Evolutionary conservation across 2,329 filamentous ascomycete genomes (phyloP).

Genomic region (Alternaria triticimaculans): DNA sequence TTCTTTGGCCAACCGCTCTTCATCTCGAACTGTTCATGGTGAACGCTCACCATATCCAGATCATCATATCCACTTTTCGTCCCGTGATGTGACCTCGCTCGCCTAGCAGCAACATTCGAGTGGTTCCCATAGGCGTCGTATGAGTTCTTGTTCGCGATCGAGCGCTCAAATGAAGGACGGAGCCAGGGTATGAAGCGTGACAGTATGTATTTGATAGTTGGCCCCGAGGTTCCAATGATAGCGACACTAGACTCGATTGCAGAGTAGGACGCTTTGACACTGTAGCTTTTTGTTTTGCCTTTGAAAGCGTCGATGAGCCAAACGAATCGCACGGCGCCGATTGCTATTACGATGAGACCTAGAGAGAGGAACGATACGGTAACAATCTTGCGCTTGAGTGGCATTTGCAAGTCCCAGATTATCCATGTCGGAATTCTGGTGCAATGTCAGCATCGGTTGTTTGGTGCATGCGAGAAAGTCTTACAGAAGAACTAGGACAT

Average conservation of each 20-base stretch:
- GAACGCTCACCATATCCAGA: conserved; percentile 12
- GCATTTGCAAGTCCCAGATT: conserved; percentile 31
- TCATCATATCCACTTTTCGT: conserved; percentile 19
- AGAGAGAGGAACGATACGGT: conserved; percentile 28
- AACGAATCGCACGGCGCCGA: conserved; percentile 24
- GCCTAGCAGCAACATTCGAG: background rate
- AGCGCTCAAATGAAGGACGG: conserved; percentile 12
- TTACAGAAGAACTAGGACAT: conserved; percentile 20
- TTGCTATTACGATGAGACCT: conserved; percentile 20
- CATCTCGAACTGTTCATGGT: conserved; percentile 24
- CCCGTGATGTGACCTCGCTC: background rate
- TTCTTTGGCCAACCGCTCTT: conserved; percentile 23
- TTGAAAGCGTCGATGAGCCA: conserved; percentile 26
- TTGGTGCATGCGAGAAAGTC: background rate
- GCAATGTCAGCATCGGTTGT: background rate
- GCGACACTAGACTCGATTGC: conserved; percentile 22
- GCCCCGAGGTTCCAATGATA: conserved; percentile 24
- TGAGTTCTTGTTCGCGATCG: conserved; percentile 11
- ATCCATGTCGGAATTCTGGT: conserved; percentile 32
- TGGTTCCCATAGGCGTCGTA: conserved; percentile 12
- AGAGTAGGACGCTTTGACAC: conserved; percentile 22
- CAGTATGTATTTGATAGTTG: conserved; percentile 26
- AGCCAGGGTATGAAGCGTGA: conserved; percentile 21
- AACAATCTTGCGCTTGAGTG: conserved; percentile 20
- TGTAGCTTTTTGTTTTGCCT: conserved; percentile 20